Conservation (phyloP, 495 filamentous ascomycete genomes). For the Aspergillus asperescens region DNA sequence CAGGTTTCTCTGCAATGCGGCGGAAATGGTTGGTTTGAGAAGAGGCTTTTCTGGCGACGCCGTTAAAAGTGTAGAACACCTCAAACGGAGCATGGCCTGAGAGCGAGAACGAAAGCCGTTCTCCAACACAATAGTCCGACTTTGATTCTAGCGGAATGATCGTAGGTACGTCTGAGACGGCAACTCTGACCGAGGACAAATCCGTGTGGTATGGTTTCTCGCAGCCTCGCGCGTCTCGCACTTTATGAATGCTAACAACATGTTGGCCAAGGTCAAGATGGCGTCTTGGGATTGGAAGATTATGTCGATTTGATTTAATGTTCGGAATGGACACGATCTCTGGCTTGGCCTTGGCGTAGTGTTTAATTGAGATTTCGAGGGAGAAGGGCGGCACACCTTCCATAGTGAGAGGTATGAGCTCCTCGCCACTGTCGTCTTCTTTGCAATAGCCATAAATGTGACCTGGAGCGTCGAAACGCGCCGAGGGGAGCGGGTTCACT, state of each 20-base stretch:
- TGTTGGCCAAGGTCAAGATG: slow-evolving; percentile 80
- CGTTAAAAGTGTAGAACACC: slow-evolving; percentile 85
- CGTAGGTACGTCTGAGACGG: slow-evolving; percentile 85
- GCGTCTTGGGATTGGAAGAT: slow-evolving; percentile 75
- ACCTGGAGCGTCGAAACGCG: slow-evolving; percentile 76
- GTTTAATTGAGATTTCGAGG: slow-evolving; percentile 86
- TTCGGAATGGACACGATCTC: slow-evolving; percentile 73
- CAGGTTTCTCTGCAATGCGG: slow-evolving; percentile 84
- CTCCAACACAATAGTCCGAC: slow-evolving; percentile 89
- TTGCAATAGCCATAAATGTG: slow-evolving; percentile 94
- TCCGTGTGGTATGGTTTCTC: slow-evolving; percentile 62
- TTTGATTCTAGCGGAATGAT: slow-evolving; percentile 84
- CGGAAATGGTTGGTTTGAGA: slow-evolving; percentile 74
- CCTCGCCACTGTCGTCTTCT: slow-evolving; percentile 70
- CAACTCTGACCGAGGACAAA: slow-evolving; percentile 70
- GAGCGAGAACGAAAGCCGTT: slow-evolving; percentile 83
- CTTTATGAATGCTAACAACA: slow-evolving; percentile 77
- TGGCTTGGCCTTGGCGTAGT: slow-evolving; percentile 70
- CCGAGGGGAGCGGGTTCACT: slow-evolving; percentile 75
- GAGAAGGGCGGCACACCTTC: slow-evolving; percentile 83
- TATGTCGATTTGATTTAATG: slow-evolving; percentile 66
- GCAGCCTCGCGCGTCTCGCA: slow-evolving; percentile 81
- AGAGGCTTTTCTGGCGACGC: slow-evolving; percentile 67
- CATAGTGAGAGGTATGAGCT: slow-evolving; percentile 78
- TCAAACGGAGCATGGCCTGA: slow-evolving; percentile 86